Conservation (phyloP, 306 rosid species). For the Vigna reflexopilosa region DNA sequence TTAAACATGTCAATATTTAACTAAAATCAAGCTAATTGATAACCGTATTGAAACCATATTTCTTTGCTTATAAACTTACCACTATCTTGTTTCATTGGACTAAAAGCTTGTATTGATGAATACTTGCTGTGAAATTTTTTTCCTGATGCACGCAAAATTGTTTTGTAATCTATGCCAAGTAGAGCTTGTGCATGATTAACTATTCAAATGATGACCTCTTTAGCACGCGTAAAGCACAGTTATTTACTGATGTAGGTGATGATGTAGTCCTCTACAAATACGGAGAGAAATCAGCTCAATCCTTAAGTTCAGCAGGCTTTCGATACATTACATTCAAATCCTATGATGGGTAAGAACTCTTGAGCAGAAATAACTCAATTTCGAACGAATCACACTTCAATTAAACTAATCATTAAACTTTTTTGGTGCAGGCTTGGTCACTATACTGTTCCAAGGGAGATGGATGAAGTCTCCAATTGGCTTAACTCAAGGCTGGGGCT, state of each 20-base stretch:
- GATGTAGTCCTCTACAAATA: conserved; percentile 67
- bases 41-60: background rate
- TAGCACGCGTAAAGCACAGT: too few species aligned
- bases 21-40: too few species aligned
- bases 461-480: conserved; percentile 89
- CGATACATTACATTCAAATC: conserved; percentile 68
- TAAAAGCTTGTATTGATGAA: background rate
- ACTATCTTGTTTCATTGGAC: background rate
- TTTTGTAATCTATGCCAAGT: background rate
- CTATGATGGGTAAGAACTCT: conserved; percentile 76
- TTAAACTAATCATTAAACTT: conserved; percentile 15
- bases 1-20: too few species aligned
- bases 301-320: conserved; percentile 80
- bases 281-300: conserved; percentile 81
- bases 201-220: too few species aligned
- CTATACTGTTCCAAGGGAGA: conserved; percentile 87
- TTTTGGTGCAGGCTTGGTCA: conserved; percentile 80
- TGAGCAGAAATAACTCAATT: conserved; percentile 2
- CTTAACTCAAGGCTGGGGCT: conserved; percentile 76
- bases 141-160: background rate
- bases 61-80: background rate
- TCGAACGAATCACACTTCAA: conserved; percentile 9
- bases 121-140: background rate
- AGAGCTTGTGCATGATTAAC: background rate
- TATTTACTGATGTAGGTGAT: conserved; percentile 50